phyloP scores from a whole-genome alignment of 208 protist species.

The Leishmania aethiopica region DNA sequence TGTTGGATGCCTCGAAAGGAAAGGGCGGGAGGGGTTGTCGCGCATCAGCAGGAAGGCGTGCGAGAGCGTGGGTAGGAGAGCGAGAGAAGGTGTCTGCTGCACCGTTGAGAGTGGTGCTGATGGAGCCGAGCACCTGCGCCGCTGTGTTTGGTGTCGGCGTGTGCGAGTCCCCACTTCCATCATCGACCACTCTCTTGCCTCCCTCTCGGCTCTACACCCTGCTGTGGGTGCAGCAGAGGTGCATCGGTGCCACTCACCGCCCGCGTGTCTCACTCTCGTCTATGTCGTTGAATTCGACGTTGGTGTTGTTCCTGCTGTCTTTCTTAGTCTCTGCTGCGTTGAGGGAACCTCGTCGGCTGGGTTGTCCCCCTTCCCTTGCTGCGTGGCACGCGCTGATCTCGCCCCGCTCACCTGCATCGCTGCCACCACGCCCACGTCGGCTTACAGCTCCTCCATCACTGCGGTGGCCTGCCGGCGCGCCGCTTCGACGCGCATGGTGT shows the following conservation, averaged over 20 bases:
- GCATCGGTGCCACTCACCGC: background rate
- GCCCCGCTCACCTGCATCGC: background rate
- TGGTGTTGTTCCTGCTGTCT: background rate
- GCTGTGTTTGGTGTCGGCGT: background rate
- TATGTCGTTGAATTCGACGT: background rate
- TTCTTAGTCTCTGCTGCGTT: background rate
- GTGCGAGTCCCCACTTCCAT: background rate
- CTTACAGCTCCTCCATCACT: conserved; percentile 41
- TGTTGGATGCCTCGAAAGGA: background rate
- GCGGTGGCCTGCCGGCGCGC: conserved; percentile 52
- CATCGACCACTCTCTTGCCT: background rate
- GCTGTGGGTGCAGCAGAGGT: background rate
- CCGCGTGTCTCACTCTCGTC: background rate
- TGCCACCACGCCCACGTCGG: background rate
- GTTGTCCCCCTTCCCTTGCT: background rate
- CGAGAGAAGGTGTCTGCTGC: background rate
- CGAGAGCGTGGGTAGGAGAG: conserved; percentile 6
- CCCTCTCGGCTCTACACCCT: background rate
- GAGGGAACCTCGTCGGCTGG: background rate
- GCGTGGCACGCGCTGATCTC: background rate
- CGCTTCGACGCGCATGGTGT: conserved; percentile 58
- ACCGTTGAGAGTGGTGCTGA: background rate
- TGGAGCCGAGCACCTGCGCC: background rate
- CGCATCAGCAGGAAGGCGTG: background rate
- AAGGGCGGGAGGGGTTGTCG: background rate